phyloP scores from a whole-genome alignment of 1,284 basidiomycete genomes.

The Trametes hirsuta region DNA sequence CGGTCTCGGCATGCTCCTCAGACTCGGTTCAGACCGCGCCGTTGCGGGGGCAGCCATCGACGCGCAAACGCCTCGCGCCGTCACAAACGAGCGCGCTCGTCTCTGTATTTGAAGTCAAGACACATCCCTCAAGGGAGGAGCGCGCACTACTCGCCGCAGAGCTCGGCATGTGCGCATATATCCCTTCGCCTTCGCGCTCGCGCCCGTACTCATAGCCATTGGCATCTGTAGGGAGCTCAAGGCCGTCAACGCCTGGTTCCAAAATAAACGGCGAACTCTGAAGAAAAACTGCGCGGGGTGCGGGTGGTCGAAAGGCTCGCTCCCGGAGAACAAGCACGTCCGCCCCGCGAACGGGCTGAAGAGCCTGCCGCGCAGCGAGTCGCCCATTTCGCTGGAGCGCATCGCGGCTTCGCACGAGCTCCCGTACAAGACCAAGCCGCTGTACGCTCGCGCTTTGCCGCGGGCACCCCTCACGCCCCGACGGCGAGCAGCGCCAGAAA shows the following conservation, averaged over 20 bases:
- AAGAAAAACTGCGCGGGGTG: slow-evolving; percentile 40
- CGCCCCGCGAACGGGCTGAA: slow-evolving; percentile 24
- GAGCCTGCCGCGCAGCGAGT: slow-evolving; percentile 22
- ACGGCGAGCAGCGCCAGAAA: slow-evolving; percentile 7
- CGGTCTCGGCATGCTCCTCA: slow-evolving; percentile 22
- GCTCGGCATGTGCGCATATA: slow-evolving; percentile 43
- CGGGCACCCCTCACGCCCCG: slow-evolving; percentile 33
- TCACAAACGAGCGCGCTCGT: slow-evolving; percentile 45
- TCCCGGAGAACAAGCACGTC: slow-evolving; percentile 33
- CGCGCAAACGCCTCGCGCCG: slow-evolving; percentile 36
- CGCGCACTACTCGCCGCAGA: slow-evolving; percentile 45
- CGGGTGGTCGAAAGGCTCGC: slow-evolving; percentile 31
- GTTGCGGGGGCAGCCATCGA: slow-evolving; percentile 14
- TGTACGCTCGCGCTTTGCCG: background rate
- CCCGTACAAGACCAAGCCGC: slow-evolving; percentile 24
- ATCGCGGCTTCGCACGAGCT: slow-evolving; percentile 45
- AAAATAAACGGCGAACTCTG: slow-evolving; percentile 51
- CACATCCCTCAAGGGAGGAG: slow-evolving; percentile 48
- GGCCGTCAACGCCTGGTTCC: slow-evolving; percentile 55
- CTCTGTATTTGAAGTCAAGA: slow-evolving; percentile 40
- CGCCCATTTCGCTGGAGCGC: slow-evolving; percentile 43
- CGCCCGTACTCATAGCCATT: background rate
- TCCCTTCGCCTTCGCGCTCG: background rate
- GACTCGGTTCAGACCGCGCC: slow-evolving; percentile 16
- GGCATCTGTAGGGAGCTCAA: slow-evolving; percentile 44